A percentile compares a stretch with the other conserved stretches of the same genome.
Evolutionary conservation across 1,139 yeast genomes (phyloP).

Genomic region (Kurtzmaniella quercitrusa): DNA sequence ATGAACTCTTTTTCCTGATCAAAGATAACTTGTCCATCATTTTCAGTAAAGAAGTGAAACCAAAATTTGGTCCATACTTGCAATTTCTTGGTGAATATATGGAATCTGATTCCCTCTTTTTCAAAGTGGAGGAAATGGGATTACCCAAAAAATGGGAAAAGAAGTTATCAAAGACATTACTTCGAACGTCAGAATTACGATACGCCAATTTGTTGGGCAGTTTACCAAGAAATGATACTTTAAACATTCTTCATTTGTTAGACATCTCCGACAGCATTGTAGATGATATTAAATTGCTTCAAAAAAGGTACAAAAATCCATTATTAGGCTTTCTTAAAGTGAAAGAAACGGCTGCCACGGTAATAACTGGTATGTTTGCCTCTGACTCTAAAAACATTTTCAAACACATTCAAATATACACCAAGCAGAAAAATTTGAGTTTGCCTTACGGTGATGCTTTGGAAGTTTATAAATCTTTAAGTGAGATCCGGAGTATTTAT

Average conservation of each 20-base stretch:
- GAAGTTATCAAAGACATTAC: conserved; percentile 43
- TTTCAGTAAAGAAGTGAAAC: conserved; percentile 46
- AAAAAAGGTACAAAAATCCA: conserved; percentile 59
- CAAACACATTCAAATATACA: conserved; percentile 47
- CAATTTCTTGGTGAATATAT: conserved; percentile 49
- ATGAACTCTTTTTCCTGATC: conserved; percentile 44
- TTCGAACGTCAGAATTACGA: conserved; percentile 52
- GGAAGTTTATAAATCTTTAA: conserved; percentile 53
- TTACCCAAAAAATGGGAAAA: conserved; percentile 49
- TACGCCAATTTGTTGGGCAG: conserved; percentile 54
- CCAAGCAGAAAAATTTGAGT: conserved; percentile 29
- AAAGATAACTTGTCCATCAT: conserved; percentile 42
- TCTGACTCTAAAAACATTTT: conserved; percentile 63
- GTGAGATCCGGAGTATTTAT: conserved; percentile 52
- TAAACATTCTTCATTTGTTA: conserved; percentile 55
- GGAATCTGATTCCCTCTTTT: conserved; percentile 45
- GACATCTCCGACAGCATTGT: conserved; percentile 57
- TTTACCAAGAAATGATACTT: conserved; percentile 63
- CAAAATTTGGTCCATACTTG: conserved; percentile 58
- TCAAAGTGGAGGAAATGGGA: conserved; percentile 31
- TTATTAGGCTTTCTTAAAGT: conserved; percentile 57
- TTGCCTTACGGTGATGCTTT: conserved; percentile 59
- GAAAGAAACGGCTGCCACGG: conserved; percentile 51
- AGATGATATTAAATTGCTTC: conserved; percentile 46
- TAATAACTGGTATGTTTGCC: conserved; percentile 57